Conservation (phyloP, 1,139 yeast species). For the Saccharomyces hybrid region DNA sequence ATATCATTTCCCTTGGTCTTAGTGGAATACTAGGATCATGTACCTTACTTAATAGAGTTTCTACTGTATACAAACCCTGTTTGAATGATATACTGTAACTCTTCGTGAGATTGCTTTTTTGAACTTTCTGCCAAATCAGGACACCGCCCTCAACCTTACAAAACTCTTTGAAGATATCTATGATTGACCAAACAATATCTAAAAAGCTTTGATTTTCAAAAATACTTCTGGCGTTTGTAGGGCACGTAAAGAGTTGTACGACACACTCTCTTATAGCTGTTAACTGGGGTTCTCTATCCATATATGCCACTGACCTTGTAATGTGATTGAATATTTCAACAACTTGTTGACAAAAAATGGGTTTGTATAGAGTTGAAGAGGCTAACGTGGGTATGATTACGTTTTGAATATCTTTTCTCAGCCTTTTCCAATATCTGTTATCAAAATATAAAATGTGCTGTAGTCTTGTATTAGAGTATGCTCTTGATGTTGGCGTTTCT, state of each 20-base stretch:
- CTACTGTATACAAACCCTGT: constrained; percentile 50
- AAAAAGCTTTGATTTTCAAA: constrained; percentile 36
- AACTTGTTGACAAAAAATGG: constrained; percentile 45
- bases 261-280: constrained; percentile 48
- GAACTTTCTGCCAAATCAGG: constrained; percentile 48
- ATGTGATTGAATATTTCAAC: constrained; percentile 50
- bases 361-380: constrained; percentile 41
- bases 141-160: constrained; percentile 35
- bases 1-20: constrained; percentile 33
- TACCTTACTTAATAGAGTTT: constrained; percentile 39
- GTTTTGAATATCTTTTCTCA: constrained; percentile 42
- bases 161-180: constrained; percentile 39
- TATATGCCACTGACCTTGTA: constrained; percentile 39
- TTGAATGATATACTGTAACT: constrained; percentile 61
- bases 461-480: constrained; percentile 37
- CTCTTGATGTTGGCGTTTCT: constrained; percentile 29
- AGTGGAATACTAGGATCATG: constrained; percentile 26
- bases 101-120: constrained; percentile 61
- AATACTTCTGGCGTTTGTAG: constrained; percentile 43
- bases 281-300: constrained; percentile 62
- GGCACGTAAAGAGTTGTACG: constrained; percentile 60
- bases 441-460: constrained; percentile 51
- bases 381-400: constrained; percentile 49
- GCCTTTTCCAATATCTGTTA: constrained; percentile 44
- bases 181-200: constrained; percentile 42